Percentiles rank a stretch among this genome's conserved stretches.
Evolutionary conservation across 2,329 filamentous ascomycete species (phyloP).

Genomic region (Xenosphaeropsis pyriputrescens): DNA sequence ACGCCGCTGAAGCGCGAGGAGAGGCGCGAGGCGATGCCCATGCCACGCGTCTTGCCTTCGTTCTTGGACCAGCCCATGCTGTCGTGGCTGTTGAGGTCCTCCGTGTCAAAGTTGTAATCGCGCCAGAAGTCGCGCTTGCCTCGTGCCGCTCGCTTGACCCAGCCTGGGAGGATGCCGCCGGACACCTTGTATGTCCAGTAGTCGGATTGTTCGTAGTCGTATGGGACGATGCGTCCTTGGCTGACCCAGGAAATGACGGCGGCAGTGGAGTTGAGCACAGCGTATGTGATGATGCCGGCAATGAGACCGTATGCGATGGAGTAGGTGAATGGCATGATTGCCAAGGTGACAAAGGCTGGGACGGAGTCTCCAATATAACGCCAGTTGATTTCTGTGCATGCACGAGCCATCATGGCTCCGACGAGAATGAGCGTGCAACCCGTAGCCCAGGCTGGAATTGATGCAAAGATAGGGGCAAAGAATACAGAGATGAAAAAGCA

Average conservation of each 20-base stretch:
- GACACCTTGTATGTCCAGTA: conserved; percentile 66
- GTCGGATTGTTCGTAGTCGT: conserved; percentile 64
- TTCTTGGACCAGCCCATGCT: no score
- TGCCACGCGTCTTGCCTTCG: no score
- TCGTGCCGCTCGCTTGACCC: conserved; percentile 45
- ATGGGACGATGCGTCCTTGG: conserved; percentile 56
- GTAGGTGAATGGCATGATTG: conserved; percentile 82
- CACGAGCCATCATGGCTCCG: conserved; percentile 72
- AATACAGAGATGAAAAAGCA: conserved; percentile 82
- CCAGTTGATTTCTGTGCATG: conserved; percentile 80
- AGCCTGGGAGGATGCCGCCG: conserved; percentile 61
- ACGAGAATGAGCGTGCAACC: conserved; percentile 80
- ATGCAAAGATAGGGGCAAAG: conserved; percentile 83
- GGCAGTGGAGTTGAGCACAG: conserved; percentile 56
- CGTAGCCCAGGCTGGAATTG: conserved; percentile 79
- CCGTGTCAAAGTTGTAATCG: conserved; percentile 15
- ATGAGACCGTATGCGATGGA: conserved; percentile 80
- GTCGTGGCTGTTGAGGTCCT: not conserved
- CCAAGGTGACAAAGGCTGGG: conserved; percentile 72
- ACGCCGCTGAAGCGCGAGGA: no score
- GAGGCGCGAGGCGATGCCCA: no score
- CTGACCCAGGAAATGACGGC: conserved; percentile 54
- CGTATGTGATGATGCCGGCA: conserved; percentile 62
- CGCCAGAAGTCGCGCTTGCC: conserved; percentile 69
- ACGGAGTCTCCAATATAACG: conserved; percentile 70